Percentiles rank a stretch among this genome's conserved stretches.
These are phyloP conservation scores for Parsonsia alboflavescens DNA, from an alignment of 257 asterid species.

Conservation along the genomic window DNA sequence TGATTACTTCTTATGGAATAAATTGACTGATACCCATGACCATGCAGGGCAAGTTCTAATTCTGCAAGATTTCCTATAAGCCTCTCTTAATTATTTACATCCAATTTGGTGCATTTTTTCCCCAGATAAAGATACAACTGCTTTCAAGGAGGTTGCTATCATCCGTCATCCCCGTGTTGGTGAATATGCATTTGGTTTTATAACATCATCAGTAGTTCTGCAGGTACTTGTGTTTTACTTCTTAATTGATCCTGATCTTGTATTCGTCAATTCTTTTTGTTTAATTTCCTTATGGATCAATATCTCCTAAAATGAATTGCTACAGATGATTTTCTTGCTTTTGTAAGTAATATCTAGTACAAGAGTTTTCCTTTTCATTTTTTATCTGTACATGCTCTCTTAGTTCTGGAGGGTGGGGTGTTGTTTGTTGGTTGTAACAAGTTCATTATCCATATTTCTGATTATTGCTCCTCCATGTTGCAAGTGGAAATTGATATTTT, in stretches of 20 bases:
- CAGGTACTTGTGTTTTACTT: constrained; percentile 50
- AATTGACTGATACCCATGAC: not conserved
- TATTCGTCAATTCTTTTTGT: too few species aligned
- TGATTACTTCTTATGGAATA: not conserved
- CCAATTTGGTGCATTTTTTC: constrained; percentile 1
- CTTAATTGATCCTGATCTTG: not conserved
- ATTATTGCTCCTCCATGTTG: not conserved
- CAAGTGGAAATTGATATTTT: not conserved
- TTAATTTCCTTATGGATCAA: not conserved
- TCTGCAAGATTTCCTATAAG: not conserved
- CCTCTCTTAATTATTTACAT: constrained; percentile 8
- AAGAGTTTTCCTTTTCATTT: not conserved
- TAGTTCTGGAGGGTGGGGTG: not conserved
- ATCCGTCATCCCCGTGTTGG: constrained; percentile 94
- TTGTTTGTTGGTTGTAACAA: not conserved
- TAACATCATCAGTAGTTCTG: constrained; percentile 75
- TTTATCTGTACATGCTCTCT: not conserved
- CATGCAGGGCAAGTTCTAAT: not conserved
- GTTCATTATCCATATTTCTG: not conserved
- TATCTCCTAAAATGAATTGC: not conserved
- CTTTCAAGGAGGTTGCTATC: constrained; percentile 94
- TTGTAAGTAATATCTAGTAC: not conserved
- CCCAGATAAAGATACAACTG: constrained; percentile 79
- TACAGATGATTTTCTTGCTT: not conserved
- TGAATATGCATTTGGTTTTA: constrained; percentile 87